Percentiles rank a stretch among this genome's conserved stretches.
These are phyloP conservation scores for Gyromitra esculenta DNA, from an alignment of 2,329 filamentous ascomycete species.

Conservation along the genomic window DNA sequence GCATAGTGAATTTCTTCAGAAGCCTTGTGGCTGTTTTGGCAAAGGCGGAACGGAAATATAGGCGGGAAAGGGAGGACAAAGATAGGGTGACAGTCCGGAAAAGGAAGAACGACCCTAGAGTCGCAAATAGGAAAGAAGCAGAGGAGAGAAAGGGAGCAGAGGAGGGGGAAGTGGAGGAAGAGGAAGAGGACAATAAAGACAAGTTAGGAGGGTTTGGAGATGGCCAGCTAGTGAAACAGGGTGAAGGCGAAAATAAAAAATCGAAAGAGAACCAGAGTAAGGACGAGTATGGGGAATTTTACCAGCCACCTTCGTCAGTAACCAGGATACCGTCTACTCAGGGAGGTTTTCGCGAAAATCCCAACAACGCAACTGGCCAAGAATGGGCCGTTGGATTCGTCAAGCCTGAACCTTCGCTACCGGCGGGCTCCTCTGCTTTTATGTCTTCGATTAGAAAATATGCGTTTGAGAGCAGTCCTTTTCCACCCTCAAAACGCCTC, in stretches of 20 bases:
- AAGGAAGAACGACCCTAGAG: neutral
- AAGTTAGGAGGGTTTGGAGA: neutral
- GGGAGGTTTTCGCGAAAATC: neutral
- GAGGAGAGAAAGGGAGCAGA: neutral
- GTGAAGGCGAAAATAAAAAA: neutral
- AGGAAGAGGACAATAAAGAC: neutral
- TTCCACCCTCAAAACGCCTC: neutral
- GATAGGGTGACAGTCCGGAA: neutral
- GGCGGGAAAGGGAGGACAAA: neutral
- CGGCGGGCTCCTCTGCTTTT: neutral
- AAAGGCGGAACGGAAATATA: neutral
- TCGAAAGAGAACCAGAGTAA: neutral
- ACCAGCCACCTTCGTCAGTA: neutral
- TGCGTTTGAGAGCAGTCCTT: neutral
- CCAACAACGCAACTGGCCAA: neutral
- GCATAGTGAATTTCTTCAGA: conserved; percentile 7
- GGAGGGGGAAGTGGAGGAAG: neutral
- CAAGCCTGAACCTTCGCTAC: neutral
- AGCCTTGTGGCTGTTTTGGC: neutral
- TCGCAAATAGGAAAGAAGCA: neutral
- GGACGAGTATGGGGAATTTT: neutral
- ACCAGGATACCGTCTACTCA: neutral
- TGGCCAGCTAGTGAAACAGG: neutral
- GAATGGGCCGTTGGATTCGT: neutral
- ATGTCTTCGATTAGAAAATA: neutral